A percentile compares a stretch with the other conserved stretches of the same genome.
Evolutionary conservation across 495 filamentous ascomycete genomes (phyloP).

Genomic region (Hypoxylon lienhwacheense): DNA sequence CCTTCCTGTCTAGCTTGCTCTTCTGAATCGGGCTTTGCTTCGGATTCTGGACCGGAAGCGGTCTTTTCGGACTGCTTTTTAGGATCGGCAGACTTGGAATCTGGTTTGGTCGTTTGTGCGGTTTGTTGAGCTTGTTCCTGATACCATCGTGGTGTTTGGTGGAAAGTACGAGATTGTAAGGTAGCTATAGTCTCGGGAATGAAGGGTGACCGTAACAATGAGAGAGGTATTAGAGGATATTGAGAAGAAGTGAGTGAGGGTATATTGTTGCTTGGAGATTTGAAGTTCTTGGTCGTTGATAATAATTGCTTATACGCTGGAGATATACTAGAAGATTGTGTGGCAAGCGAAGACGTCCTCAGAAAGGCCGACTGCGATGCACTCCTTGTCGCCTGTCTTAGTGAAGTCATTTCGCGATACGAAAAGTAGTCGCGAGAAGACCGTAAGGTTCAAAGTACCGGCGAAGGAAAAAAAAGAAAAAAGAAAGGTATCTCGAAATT

Average conservation of each 20-base stretch:
- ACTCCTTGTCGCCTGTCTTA: conserved; percentile 49
- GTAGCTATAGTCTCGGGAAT: conserved; percentile 43
- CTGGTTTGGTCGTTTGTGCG: conserved; percentile 42
- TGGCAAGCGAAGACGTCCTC: conserved; percentile 42
- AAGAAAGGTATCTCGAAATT: conserved; percentile 31
- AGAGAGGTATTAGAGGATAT: conserved; percentile 31
- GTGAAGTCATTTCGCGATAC: conserved; percentile 48
- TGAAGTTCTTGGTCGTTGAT: conserved; percentile 39
- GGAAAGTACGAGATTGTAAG: conserved; percentile 45
- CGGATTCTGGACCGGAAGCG: conserved; percentile 36
- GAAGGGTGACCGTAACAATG: conserved; percentile 50
- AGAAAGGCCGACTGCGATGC: conserved; percentile 43
- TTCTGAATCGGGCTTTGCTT: conserved; percentile 51
- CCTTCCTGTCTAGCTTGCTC: conserved; percentile 54
- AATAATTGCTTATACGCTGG: conserved; percentile 63
- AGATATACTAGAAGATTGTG: conserved; percentile 53
- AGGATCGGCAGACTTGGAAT: conserved; percentile 40
- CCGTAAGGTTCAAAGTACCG: conserved; percentile 17
- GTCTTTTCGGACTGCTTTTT: conserved; percentile 35
- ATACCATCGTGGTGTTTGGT: conserved; percentile 42
- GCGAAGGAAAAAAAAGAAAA: conserved; percentile 1
- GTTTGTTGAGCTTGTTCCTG: conserved; percentile 35
- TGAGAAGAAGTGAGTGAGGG: conserved; percentile 33
- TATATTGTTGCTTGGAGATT: conserved; percentile 20
- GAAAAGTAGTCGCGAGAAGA: conserved; percentile 19